Conservation (phyloP, 805 yeast genomes). For the Saccharomycopsis oosterbeekiorum region DNA sequence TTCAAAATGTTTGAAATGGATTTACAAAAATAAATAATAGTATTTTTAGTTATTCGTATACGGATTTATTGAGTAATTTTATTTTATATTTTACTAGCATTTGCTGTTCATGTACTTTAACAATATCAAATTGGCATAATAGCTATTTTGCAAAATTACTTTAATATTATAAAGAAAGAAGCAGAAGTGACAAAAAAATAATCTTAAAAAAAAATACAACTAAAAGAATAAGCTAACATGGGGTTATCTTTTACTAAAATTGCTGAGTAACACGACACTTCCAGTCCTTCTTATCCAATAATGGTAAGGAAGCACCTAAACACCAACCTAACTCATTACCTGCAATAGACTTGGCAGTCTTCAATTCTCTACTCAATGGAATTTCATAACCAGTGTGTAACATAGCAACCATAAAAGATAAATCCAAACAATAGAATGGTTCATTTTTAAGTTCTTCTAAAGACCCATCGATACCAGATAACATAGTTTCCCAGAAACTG, state of each 20-base stretch:
- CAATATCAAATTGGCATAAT: no score
- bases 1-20: slow-evolving; percentile 10
- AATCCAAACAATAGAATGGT: slow-evolving; percentile 92
- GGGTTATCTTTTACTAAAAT: neutral
- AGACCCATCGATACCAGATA: slow-evolving; percentile 59
- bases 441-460: slow-evolving; percentile 57
- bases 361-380: slow-evolving; percentile 79
- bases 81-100: neutral
- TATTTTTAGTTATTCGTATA: neutral
- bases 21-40: neutral
- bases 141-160: no score
- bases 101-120: no score
- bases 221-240: neutral
- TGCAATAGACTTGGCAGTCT: slow-evolving; percentile 83
- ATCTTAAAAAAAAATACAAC: neutral
- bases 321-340: slow-evolving; percentile 97
- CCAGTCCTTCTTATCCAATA: slow-evolving; percentile 71
- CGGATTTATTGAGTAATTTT: neutral
- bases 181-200: neutral
- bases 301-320: slow-evolving; percentile 91
- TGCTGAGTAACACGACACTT: slow-evolving; percentile 32
- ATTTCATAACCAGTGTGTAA: slow-evolving; percentile 96
- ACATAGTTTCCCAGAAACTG: slow-evolving; percentile 56
- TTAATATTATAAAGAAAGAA: no score
- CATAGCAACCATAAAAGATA: slow-evolving; percentile 81